Evolutionary conservation across 1,284 basidiomycete genomes (phyloP).

Genomic region (Amanita bisporigera): DNA sequence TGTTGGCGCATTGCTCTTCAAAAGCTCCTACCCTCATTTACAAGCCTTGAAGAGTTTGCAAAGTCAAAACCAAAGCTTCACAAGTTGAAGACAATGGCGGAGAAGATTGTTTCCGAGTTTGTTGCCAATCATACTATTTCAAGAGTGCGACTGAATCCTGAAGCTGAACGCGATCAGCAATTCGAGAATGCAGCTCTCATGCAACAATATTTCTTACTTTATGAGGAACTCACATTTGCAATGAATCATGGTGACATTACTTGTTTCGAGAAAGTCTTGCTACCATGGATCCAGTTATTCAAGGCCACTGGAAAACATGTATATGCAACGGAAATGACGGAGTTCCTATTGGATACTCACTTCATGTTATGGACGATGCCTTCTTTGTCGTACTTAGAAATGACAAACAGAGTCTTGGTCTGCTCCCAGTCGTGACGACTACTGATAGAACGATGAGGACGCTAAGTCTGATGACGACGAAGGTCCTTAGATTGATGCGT

Average conservation of each 20-base stretch:
- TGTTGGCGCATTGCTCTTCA: conserved; percentile 23
- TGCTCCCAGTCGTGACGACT: too few species aligned
- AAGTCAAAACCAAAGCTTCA: too few species aligned
- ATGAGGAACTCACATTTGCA: conserved; percentile 19
- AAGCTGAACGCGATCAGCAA: conserved; percentile 13
- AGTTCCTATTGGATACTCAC: conserved; percentile 13
- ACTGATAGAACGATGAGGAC: too few species aligned
- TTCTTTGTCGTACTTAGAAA: too few species aligned
- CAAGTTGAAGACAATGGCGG: too few species aligned
- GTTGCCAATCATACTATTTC: too few species aligned
- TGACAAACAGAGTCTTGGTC: too few species aligned
- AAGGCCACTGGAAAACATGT: conserved; percentile 41
- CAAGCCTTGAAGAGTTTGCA: conserved; percentile 21
- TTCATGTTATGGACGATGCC: too few species aligned
- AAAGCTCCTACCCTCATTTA: not conserved
- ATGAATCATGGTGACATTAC: conserved; percentile 43
- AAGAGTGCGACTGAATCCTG: not conserved
- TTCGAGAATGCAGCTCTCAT: conserved; percentile 38
- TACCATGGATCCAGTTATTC: conserved; percentile 38
- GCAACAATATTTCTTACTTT: conserved; percentile 31
- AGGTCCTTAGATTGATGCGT: too few species aligned
- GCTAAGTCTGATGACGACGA: too few species aligned
- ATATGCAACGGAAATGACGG: conserved; percentile 35
- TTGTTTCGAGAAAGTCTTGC: conserved; percentile 32
- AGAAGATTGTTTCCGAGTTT: too few species aligned